Percentiles rank a stretch among this genome's conserved stretches.
phyloP scores from a whole-genome alignment of 2,329 filamentous ascomycete species.

The Monilinia aucupariae region DNA sequence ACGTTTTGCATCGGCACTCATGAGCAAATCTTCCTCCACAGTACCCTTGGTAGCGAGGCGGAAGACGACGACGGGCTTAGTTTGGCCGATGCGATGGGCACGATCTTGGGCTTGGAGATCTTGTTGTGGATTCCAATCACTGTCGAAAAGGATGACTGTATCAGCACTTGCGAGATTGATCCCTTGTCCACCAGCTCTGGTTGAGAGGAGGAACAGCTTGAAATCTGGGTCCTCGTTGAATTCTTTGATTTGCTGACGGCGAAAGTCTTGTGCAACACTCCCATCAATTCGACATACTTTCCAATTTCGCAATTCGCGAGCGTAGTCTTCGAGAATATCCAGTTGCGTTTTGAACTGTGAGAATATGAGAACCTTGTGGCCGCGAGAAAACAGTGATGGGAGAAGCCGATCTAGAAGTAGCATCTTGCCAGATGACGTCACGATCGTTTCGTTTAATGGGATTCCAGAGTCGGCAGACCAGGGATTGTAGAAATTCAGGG shows the following conservation, averaged over 20 bases:
- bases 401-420: conserved; percentile 83
- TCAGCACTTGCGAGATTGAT: conserved; percentile 92
- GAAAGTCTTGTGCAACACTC: conserved; percentile 67
- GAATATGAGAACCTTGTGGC: conserved; percentile 92
- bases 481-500: conserved; percentile 95
- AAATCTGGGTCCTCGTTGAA: conserved; percentile 63
- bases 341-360: conserved; percentile 94
- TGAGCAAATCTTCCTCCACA: conserved; percentile 80
- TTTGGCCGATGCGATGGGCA: conserved; percentile 91
- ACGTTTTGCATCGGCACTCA: conserved; percentile 86
- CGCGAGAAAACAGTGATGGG: conserved; percentile 63
- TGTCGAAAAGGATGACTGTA: conserved; percentile 87
- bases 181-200: conserved; percentile 85
- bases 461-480: conserved; percentile 59
- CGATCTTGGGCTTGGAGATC: conserved; percentile 95
- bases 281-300: conserved; percentile 87
- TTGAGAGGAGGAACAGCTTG: conserved; percentile 82
- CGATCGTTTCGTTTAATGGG: conserved; percentile 69
- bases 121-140: conserved; percentile 92
- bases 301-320: conserved; percentile 70
- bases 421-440: conserved; percentile 93
- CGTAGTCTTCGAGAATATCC: conserved; percentile 86
- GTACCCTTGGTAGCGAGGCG: conserved; percentile 89
- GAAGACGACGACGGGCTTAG: conserved; percentile 84
- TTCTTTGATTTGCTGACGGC: conserved; percentile 63